A percentile compares a stretch with the other conserved stretches of the same genome.
phyloP scores from a whole-genome alignment of 176 grass and related monocot genomes.

The Lolium perenne region DNA sequence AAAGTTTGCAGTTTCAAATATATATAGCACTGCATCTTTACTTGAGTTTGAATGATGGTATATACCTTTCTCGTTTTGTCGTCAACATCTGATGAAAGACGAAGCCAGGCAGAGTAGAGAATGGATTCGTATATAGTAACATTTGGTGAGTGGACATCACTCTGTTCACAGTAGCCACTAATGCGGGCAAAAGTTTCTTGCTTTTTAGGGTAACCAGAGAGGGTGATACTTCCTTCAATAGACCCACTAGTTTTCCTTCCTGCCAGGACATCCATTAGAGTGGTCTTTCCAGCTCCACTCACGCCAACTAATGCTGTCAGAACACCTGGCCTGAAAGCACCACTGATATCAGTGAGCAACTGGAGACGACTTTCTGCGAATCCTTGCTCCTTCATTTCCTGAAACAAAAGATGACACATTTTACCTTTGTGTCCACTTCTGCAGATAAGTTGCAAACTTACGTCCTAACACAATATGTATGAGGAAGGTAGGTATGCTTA shows the following conservation, averaged over 20 bases:
- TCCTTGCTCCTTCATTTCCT: conserved; percentile 49
- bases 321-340: too few relatives aligned
- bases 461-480: background rate
- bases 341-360: too few relatives aligned
- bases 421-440: background rate
- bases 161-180: too few relatives aligned
- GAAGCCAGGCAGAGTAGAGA: conserved; percentile 62
- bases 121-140: conserved; percentile 85
- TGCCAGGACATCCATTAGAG: too few relatives aligned
- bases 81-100: conserved; percentile 47
- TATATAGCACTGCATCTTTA: background rate
- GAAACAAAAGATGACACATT: conserved; percentile 22
- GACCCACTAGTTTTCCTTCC: too few relatives aligned
- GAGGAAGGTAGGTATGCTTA: too few relatives aligned
- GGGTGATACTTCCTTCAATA: too few relatives aligned
- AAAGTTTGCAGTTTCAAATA: conserved; percentile 7
- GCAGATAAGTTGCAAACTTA: background rate
- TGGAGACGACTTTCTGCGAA: too few relatives aligned
- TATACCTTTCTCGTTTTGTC: conserved; percentile 55
- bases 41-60: background rate
- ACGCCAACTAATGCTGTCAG: too few relatives aligned
- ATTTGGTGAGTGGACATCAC: conserved; percentile 74
- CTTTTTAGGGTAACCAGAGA: too few relatives aligned
- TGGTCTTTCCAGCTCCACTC: too few relatives aligned
- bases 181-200: too few relatives aligned